Base-by-base conservation (phyloP, 2,329 filamentous ascomycete species). In the Colletotrichum eremochloae region DNA sequence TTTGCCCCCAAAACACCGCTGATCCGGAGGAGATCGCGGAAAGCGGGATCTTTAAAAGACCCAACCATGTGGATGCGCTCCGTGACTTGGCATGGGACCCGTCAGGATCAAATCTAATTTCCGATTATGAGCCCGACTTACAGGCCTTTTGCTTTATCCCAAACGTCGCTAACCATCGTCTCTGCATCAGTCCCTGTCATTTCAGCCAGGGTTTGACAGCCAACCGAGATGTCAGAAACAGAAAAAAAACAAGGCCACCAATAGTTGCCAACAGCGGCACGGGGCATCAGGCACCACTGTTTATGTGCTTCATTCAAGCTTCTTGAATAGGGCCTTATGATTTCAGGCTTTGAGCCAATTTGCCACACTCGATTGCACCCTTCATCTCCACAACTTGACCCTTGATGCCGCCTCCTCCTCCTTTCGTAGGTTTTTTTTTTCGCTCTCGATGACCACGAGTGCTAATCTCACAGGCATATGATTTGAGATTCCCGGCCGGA, bases 81-180 rank as follows among this genome's bases (percentile, higher is more conserved):
- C 20, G 7, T 12, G 20, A 33, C 20, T 48, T 60, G 55, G 58
- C 29, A 46, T n/a, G 50, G 68, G 52, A 29, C 33, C 20, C n/a
- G 48, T 72, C 66, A 70, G 70, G 55, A 65, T 56, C 38, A 56
- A 33, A 29, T 20, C 70, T 65, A 70, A 72, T 72, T 50, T 72
- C 70, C 67, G 66, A 72, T 69, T 15, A 70, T 65, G 61, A 65
- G 24, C 60, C 70, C 36, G 66, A 55, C 67, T 67, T 60, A 70
- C 55, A 29, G 66, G 65, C 48, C 61, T 50, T 68, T 48, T 42
- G 24, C 56, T 70, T 42, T 48, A 72, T 69, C 46, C 57, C 38
- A 72, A 70, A 72, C 70, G 60, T 72, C 66, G 69, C 69, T 69
- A 69, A 69, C 69, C 69, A 69, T 69, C 40, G 60, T 50, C 67